phyloP scores from a whole-genome alignment of 2,329 filamentous ascomycete genomes.

The Hymenoscyphus albidus region DNA sequence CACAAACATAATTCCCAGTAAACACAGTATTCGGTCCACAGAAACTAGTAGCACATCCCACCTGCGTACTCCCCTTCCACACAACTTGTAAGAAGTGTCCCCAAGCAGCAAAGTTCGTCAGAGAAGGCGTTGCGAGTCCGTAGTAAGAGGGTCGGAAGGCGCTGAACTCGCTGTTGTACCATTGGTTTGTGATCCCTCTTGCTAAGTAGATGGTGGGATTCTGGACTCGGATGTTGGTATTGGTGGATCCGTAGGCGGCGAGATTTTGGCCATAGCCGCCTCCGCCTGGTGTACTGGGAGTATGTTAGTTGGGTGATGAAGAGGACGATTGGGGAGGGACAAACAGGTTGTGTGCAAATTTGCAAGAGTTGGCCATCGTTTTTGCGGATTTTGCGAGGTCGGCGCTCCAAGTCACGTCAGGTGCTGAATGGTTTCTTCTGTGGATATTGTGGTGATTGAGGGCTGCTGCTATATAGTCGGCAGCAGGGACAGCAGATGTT shows the following conservation, averaged over 20 bases:
- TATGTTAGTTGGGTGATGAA: not conserved
- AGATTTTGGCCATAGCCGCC: not conserved
- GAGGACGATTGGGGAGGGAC: not conserved
- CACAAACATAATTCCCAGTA: not conserved
- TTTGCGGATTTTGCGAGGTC: not conserved
- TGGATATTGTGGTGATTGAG: not conserved
- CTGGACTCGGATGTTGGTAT: not conserved
- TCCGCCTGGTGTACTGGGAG: not conserved
- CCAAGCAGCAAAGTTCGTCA: not conserved
- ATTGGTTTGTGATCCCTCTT: not conserved
- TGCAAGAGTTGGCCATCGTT: not conserved
- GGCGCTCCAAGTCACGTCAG: not conserved
- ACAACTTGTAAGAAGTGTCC: not conserved
- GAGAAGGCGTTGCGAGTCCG: not conserved
- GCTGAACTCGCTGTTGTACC: not conserved
- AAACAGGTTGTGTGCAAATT: not conserved
- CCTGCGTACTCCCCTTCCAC: not conserved
- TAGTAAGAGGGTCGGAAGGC: not conserved
- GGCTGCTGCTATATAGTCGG: not conserved
- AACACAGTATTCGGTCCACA: not conserved
- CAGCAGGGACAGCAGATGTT: not conserved
- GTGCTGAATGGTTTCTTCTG: not conserved
- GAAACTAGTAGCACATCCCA: not conserved
- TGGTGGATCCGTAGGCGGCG: not conserved
- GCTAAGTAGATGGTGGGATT: not conserved